Evolutionary conservation across 208 protist species (phyloP).

Genomic region (Tritrichomonas foetus): DNA sequence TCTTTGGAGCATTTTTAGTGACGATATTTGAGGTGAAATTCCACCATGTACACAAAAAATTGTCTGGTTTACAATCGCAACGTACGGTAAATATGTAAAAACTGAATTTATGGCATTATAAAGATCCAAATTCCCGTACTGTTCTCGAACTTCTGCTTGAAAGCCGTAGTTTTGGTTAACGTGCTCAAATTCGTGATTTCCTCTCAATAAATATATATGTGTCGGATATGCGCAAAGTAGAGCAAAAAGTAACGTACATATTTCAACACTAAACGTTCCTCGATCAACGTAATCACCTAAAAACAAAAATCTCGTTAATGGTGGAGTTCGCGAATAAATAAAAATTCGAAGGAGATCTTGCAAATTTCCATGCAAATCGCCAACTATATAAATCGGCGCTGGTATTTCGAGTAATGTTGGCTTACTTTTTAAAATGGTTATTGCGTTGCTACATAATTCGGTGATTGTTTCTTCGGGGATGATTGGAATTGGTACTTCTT

Average conservation of each 20-base stretch:
- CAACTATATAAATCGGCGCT: not conserved
- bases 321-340: not conserved
- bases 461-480: not conserved
- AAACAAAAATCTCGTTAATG: not conserved
- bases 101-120: not conserved
- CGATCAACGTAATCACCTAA: conserved; percentile 37
- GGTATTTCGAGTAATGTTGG: not conserved
- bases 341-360: not conserved
- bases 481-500: not conserved
- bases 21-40: not conserved
- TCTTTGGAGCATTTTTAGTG: not conserved
- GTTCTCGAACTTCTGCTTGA: not conserved
- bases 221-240: not conserved
- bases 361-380: not conserved
- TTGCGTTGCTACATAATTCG: not conserved
- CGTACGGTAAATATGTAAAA: not conserved
- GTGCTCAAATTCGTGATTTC: conserved; percentile 2
- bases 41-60: conserved; percentile 23
- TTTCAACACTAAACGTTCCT: not conserved
- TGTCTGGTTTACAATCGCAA: not conserved
- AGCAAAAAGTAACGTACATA: not conserved
- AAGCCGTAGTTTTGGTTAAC: not conserved
- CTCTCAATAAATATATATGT: not conserved
- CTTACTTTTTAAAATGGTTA: not conserved
- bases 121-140: not conserved